Evolutionary conservation across 208 protist genomes (phyloP).

Genomic region (Wallacemonas rigidus): DNA sequence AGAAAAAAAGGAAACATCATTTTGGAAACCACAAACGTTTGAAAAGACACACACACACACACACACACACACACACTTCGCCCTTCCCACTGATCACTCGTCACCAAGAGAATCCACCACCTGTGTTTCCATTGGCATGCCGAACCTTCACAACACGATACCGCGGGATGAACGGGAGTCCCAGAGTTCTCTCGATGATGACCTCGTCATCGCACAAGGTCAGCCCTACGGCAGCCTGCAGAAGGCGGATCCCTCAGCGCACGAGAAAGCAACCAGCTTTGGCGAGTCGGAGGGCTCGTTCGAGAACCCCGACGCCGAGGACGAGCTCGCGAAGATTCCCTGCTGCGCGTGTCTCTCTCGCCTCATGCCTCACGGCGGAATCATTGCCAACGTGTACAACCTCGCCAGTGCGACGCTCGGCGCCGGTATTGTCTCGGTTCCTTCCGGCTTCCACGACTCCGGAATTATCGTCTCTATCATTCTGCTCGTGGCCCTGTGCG

Average conservation of each 20-base stretch:
- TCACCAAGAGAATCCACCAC: background rate
- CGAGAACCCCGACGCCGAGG: background rate
- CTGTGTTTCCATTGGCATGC: background rate
- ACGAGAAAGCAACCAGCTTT: background rate
- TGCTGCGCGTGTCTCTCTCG: constrained; percentile 12
- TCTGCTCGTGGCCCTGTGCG: constrained; percentile 46
- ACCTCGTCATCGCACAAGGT: constrained; percentile 12
- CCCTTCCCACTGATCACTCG: background rate
- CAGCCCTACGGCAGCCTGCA: constrained; percentile 1
- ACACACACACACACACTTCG: background rate
- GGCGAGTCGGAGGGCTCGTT: background rate
- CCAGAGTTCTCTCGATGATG: constrained; percentile 14
- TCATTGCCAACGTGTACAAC: constrained; percentile 69
- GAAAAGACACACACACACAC: background rate
- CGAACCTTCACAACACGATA: background rate
- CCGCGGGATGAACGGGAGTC: constrained; percentile 7
- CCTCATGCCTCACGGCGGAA: constrained; percentile 70
- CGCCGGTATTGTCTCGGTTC: constrained; percentile 74
- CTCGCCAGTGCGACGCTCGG: constrained; percentile 78
- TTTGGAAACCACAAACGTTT: no score
- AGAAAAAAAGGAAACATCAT: constrained; percentile 11
- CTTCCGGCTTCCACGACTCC: constrained; percentile 63
- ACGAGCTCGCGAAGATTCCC: constrained; percentile 15
- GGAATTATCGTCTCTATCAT: constrained; percentile 64
- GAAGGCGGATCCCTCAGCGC: background rate